Conservation (phyloP, 1,284 basidiomycete species). For the Erythrobasidium hasegawianum region DNA sequence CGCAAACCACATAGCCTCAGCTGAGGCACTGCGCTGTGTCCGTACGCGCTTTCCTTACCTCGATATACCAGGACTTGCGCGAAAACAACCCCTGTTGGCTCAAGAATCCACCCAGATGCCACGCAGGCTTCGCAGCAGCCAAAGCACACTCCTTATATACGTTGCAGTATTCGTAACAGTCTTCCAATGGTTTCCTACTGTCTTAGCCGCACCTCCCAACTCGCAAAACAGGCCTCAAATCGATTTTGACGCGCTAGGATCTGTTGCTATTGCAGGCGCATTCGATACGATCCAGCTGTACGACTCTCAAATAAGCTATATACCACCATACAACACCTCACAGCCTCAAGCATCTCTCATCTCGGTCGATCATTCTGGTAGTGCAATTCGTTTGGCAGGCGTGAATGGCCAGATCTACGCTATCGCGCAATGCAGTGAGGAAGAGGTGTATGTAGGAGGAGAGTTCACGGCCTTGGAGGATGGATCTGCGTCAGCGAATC, state of each 20-base stretch:
- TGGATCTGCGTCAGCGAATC: constrained; percentile 57
- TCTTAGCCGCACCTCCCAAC: constrained; percentile 18
- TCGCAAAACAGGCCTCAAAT: constrained; percentile 60
- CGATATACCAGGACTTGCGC: neutral
- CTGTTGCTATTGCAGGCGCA: constrained; percentile 75
- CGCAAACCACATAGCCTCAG: constrained; percentile 4
- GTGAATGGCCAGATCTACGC: constrained; percentile 46
- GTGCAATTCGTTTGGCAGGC: constrained; percentile 45
- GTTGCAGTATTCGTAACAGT: neutral
- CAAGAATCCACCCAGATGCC: neutral
- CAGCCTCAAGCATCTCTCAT: constrained; percentile 44
- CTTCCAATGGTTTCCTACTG: neutral
- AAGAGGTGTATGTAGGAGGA: constrained; percentile 48
- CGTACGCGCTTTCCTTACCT: neutral
- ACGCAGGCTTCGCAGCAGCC: neutral
- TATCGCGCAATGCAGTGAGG: constrained; percentile 44
- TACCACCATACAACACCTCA: constrained; percentile 41
- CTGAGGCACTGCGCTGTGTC: neutral
- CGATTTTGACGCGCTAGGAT: constrained; percentile 78
- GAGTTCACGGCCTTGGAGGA: constrained; percentile 47
- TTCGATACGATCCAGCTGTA: constrained; percentile 80
- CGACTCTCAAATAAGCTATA: constrained; percentile 49
- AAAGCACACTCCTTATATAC: neutral
- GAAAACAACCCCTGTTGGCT: neutral
- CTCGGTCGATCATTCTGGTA: constrained; percentile 44